Percentiles rank a stretch among this genome's conserved stretches.
These are phyloP conservation scores for Pseudogymnoascus sp. DNA, from an alignment of 2,329 filamentous ascomycete genomes.

Conservation along the genomic window DNA sequence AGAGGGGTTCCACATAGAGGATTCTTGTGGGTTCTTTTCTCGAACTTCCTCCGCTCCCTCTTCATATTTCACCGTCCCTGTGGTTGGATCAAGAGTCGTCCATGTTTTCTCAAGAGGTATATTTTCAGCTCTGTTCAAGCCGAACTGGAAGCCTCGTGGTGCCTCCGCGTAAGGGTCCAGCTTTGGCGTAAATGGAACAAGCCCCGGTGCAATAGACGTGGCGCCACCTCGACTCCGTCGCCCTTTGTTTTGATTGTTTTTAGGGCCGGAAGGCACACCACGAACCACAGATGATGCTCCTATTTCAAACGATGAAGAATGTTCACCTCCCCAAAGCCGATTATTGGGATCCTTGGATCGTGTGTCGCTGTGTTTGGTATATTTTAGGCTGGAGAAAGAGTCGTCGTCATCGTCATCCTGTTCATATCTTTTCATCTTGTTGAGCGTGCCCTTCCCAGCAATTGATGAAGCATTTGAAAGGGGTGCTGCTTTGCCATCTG, in stretches of 20 bases:
- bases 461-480: background rate
- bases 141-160: background rate
- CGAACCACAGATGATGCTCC: background rate
- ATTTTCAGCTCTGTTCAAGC: background rate
- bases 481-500: background rate
- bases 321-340: background rate
- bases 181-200: background rate
- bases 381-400: background rate
- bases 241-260: background rate
- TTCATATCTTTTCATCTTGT: background rate
- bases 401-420: background rate
- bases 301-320: background rate
- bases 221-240: background rate
- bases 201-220: background rate
- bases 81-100: background rate
- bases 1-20: background rate
- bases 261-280: background rate
- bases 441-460: background rate
- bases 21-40: background rate
- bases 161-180: background rate
- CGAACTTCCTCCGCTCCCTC: background rate
- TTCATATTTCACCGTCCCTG: background rate
- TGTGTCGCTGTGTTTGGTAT: background rate
- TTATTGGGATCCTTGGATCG: background rate
- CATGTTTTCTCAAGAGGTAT: background rate